Evolutionary conservation across 805 yeast genomes (phyloP).

Genomic region (Yarrowia sp.): DNA sequence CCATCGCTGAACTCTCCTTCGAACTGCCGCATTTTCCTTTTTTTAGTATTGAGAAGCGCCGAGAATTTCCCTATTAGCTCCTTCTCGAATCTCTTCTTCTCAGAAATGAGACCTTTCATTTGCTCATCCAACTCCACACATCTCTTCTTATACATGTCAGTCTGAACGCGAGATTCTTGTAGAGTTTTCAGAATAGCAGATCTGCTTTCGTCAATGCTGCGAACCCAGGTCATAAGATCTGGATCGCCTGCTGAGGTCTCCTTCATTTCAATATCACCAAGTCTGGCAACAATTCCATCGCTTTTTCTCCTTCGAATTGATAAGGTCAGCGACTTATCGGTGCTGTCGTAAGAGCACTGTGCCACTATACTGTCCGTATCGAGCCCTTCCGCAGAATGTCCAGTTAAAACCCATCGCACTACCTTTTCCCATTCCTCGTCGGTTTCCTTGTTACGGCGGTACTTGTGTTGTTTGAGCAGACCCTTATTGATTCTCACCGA

Average conservation of each 20-base stretch:
- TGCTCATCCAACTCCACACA: slow-evolving; percentile 39
- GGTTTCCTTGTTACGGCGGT: slow-evolving; percentile 36
- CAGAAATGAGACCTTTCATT: slow-evolving; percentile 39
- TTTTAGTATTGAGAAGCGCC: slow-evolving; percentile 42
- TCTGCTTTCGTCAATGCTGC: slow-evolving; percentile 22
- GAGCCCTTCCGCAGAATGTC: slow-evolving; percentile 3
- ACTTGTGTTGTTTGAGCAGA: slow-evolving; percentile 20
- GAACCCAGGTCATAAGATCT: slow-evolving; percentile 28
- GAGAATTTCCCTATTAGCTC: slow-evolving; percentile 41
- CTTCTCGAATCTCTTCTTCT: slow-evolving; percentile 41
- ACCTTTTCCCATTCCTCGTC: slow-evolving; percentile 33
- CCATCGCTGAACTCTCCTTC: slow-evolving; percentile 31
- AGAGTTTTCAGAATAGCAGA: slow-evolving; percentile 3
- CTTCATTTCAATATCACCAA: slow-evolving; percentile 27
- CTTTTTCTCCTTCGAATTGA: slow-evolving; percentile 26
- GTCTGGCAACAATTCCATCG: slow-evolving; percentile 14
- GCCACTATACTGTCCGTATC: slow-evolving; percentile 12
- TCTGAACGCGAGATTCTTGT: slow-evolving; percentile 21
- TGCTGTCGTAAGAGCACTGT: slow-evolving; percentile 22
- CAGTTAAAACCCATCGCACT: slow-evolving; percentile 35
- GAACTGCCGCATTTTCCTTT: slow-evolving; percentile 41
- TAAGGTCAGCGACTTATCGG: slow-evolving; percentile 31
- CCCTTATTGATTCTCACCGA: slow-evolving; percentile 22
- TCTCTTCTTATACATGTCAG: slow-evolving; percentile 9
- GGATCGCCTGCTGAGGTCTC: slow-evolving; percentile 22